phyloP scores from a whole-genome alignment of 2,329 filamentous ascomycete species.

The Waltergamsia citrina region DNA sequence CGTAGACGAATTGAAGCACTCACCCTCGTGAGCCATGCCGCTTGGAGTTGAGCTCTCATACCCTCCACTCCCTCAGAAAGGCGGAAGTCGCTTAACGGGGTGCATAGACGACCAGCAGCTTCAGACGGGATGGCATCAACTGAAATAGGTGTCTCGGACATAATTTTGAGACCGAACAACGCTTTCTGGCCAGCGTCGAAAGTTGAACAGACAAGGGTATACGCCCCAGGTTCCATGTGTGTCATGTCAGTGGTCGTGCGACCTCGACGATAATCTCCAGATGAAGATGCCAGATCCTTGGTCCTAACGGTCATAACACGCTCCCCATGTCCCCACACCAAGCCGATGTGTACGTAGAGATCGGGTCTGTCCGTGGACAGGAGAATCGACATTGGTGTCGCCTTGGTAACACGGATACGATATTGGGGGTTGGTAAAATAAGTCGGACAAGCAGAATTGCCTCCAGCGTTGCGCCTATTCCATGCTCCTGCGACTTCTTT shows the following conservation, averaged over 20 bases:
- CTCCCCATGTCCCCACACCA: conserved; percentile 68
- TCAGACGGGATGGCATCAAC: conserved; percentile 59
- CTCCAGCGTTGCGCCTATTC: conserved; percentile 73
- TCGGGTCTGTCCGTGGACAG: conserved; percentile 59
- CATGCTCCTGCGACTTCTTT: conserved; percentile 57
- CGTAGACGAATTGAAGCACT: conserved; percentile 16
- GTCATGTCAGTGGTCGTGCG: conserved; percentile 60
- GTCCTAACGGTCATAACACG: conserved; percentile 60
- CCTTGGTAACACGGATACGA: conserved; percentile 46
- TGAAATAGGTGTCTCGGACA: conserved; percentile 46
- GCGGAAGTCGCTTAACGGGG: conserved; percentile 44
- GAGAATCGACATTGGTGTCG: conserved; percentile 60
- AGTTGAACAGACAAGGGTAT: conserved; percentile 84
- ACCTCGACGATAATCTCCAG: conserved; percentile 79
- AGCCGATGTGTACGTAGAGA: conserved; percentile 72
- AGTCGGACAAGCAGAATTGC: conserved; percentile 64
- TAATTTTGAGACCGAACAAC: conserved; percentile 66
- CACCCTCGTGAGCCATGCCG: conserved; percentile 48
- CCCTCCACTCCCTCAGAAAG: conserved; percentile 33
- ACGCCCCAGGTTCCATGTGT: conserved; percentile 59
- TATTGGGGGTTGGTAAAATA: conserved; percentile 90
- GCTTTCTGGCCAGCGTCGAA: conserved; percentile 75
- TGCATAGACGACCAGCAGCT: conserved; percentile 63
- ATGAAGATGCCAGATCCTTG: conserved; percentile 72
- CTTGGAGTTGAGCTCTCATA: conserved; percentile 27